Evolutionary conservation across 768 basidiomycete genomes (phyloP), one percentile per base, ranked within the genome.

Genomic region (Udeniomyces megalosporus): DNA sequence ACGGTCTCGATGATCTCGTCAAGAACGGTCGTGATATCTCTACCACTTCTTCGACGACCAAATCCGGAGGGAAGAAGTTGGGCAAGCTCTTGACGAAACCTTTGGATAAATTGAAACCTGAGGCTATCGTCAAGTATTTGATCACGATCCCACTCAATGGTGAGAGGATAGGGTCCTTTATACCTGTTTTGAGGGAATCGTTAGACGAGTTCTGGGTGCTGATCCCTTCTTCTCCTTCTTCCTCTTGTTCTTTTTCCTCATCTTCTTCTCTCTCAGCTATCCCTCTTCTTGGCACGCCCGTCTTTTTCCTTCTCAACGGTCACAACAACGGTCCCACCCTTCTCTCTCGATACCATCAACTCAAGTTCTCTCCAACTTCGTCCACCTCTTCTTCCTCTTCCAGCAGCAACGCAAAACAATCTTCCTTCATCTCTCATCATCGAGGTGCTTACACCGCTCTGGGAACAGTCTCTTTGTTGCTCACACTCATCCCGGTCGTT

Each of bases 291-390:
- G 62, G 62, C 22, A 63, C 62, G 0, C 35, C 48, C 55, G 35
- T 63, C 49, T 63, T 63, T 50, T 63, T 58, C 38, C 29, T 34
- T 10, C 34, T 58, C 55, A 63, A 63, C 45, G 62, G 62, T 31
- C 34, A 42, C 38, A 8, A 42, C 8, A 8, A 8, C 38, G 38
- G 38, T 8, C 38, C 38, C 17, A 8, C 38, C 38, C 8, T 8
- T 17, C 38, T 42, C 17, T 42, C 38, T 17, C 38, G 38, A 8
- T 42, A 42, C 38, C 38, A 42, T 17, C 38, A 42, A 17, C 38
- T 42, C 38, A 42, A 42, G 17, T 42, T 42, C 38, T 42, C 38
- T 17, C 17, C 38, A 8, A 8, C 38, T 17, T 42, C 38, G 17
- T 42, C 38, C 38, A 42, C 38, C 17, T 42, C 38, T 42, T 42